Evolutionary conservation across 2,329 filamentous ascomycete species (phyloP), one percentile per base, ranked within the genome.

Genomic region (Xenoacremonium recifei): DNA sequence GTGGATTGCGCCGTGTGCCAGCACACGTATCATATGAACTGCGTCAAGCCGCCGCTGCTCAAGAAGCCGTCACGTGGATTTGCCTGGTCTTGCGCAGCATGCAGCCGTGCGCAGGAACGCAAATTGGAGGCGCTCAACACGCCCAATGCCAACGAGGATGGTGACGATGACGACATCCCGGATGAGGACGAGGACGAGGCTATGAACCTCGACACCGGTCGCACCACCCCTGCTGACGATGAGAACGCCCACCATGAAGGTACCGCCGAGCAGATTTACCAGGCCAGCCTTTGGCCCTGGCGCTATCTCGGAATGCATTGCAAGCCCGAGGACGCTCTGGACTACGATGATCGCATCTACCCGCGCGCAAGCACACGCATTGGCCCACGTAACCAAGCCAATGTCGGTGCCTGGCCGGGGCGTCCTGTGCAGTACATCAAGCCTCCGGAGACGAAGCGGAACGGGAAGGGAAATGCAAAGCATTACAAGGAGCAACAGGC

Each of bases 31-130:
- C 93, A 99, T 71, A 97, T 99, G 92, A 89, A 91, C 59, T 99
- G 93, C 65, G 93, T 99, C 42, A 85, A 87, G 47, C 93, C 93
- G 30, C 89, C 91, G 27, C 68, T 99, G 49, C 77, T 90, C 39
- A 99, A 96, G 67, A 99, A 99, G 67, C 93, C 93, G 16, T 96
- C 92, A 35, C 85, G 93, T 66, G 93, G 93, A 29, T 99, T 99
- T 68, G 93, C 90, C 4, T 99, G 93, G 93, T 92, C 93, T 21
- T 99, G 93, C 66, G 93, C 89, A 40, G 87, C 92, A 45, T 99
- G 93, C 67, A 96, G 90, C 65, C 85, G 92, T 58, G 91, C 89
- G n/a, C 91, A 96, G 62, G 93, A 97, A 67, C 84, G 88, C 55
- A 95, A 88, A 65, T 73, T 96, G 20, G 91, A 97, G 71, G 89